phyloP scores from a whole-genome alignment of 1,284 basidiomycete species.

The Xanthoconium separans region DNA sequence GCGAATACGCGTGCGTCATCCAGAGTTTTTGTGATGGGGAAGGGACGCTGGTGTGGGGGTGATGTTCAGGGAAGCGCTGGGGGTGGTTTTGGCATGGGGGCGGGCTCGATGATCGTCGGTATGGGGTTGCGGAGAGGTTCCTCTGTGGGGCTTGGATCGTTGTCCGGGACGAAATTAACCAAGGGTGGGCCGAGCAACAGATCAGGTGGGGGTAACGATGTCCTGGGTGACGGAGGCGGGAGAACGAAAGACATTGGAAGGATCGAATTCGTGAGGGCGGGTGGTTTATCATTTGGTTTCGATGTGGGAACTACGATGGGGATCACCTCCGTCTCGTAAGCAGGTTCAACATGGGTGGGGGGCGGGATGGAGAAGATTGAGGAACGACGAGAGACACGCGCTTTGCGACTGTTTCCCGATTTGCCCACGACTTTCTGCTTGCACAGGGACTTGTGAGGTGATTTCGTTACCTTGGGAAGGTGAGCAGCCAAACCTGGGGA shows the following conservation, averaged over 20 bases:
- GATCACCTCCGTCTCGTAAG: constrained; percentile 69
- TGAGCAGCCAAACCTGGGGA: constrained; percentile 19
- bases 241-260: constrained; percentile 66
- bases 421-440: constrained; percentile 40
- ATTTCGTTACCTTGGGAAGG: constrained; percentile 30
- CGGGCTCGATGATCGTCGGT: constrained; percentile 21
- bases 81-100: constrained; percentile 15
- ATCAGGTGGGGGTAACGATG: constrained; percentile 46
- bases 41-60: constrained; percentile 39
- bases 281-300: constrained; percentile 23
- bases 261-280: constrained; percentile 34
- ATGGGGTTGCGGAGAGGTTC: constrained; percentile 3
- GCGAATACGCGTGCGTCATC: constrained; percentile 80
- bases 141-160: not conserved
- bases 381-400: constrained; percentile 47
- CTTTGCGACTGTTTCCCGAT: constrained; percentile 42
- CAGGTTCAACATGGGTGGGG: constrained; percentile 42
- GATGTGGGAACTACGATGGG: constrained; percentile 36
- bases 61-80: constrained; percentile 30
- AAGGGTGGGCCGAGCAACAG: constrained; percentile 17
- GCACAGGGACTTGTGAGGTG: constrained; percentile 41
- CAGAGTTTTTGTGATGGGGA: constrained; percentile 68
- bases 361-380: constrained; percentile 35
- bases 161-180: constrained; percentile 12
- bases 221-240: constrained; percentile 67